A percentile compares a stretch with the other conserved stretches of the same genome.
phyloP scores from a whole-genome alignment of 2,329 filamentous ascomycete species.

The Aaosphaeria pasadenensis region DNA sequence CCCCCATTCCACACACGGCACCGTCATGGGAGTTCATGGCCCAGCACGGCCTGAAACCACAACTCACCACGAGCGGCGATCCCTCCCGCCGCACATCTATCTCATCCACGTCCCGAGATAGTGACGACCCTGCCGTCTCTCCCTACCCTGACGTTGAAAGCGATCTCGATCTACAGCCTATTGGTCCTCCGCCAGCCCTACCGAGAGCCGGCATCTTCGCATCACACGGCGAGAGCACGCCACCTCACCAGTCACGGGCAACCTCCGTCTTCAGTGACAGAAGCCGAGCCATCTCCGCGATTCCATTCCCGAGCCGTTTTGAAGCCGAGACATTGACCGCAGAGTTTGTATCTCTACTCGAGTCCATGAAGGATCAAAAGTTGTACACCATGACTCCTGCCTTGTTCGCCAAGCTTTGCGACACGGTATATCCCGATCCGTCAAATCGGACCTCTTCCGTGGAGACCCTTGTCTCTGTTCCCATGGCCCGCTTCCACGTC shows the following conservation, averaged over 20 bases:
- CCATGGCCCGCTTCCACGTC: conserved; percentile 35
- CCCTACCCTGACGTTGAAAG: conserved; percentile 27
- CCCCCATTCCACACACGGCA: conserved; percentile 25
- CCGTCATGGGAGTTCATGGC: conserved; percentile 37
- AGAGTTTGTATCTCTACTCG: conserved; percentile 29
- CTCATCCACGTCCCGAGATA: conserved; percentile 27
- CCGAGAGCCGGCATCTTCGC: conserved; percentile 31
- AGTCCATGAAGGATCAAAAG: conserved; percentile 17
- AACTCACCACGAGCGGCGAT: conserved; percentile 13
- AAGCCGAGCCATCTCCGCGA: conserved; percentile 28
- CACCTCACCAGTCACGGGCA: conserved; percentile 14
- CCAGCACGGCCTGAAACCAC: conserved; percentile 20
- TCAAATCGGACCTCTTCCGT: conserved; percentile 13
- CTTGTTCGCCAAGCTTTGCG: conserved; percentile 27
- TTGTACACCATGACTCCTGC: conserved; percentile 22
- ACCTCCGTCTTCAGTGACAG: conserved; percentile 29
- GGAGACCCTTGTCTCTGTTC: conserved; percentile 19
- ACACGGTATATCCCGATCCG: conserved; percentile 29
- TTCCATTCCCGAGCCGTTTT: conserved; percentile 31
- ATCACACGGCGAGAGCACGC: conserved; percentile 21
- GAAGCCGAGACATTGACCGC: conserved; percentile 35
- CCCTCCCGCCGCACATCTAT: conserved; percentile 30
- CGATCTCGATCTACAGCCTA: conserved; percentile 18
- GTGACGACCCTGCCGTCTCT: conserved; percentile 27
- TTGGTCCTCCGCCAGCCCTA: conserved; percentile 22